Evolutionary conservation across 2,329 filamentous ascomycete species (phyloP).

Genomic region (Ascochyta fabae): DNA sequence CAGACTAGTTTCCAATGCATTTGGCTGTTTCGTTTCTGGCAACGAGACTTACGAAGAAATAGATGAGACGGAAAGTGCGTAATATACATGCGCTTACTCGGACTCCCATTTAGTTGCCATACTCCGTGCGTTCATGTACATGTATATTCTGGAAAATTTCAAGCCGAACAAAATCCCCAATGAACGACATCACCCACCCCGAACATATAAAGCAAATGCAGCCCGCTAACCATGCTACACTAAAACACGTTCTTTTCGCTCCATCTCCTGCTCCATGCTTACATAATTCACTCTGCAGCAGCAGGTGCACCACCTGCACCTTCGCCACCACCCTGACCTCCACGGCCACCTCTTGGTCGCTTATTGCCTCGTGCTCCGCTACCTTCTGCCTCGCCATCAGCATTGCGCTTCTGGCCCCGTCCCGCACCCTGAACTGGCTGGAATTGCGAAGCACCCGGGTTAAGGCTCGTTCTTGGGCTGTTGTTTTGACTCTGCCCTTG

Average conservation of each 20-base stretch:
- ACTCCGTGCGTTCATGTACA: background rate
- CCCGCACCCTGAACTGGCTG: constrained; percentile 37
- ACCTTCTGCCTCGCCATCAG: constrained; percentile 40
- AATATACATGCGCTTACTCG: background rate
- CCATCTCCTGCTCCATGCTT: background rate
- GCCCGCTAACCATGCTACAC: constrained; percentile 13
- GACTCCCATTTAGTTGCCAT: background rate
- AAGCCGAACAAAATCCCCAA: background rate
- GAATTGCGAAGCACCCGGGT: constrained; percentile 45
- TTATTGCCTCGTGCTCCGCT: constrained; percentile 40
- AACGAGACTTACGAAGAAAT: background rate
- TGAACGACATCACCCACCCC: background rate
- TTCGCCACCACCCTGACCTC: constrained; percentile 29
- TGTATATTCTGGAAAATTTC: background rate
- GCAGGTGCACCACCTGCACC: constrained; percentile 16
- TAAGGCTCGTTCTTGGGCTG: constrained; percentile 39
- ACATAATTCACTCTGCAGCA: constrained; percentile 9
- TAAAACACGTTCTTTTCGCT: constrained; percentile 12
- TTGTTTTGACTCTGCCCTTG: constrained; percentile 29
- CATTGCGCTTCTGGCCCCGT: constrained; percentile 43
- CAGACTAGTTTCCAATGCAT: background rate
- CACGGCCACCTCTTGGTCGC: constrained; percentile 38
- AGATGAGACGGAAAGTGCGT: background rate
- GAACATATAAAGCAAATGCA: constrained; percentile 14
- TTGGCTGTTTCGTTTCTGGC: background rate